Base-by-base conservation (phyloP, 1,284 basidiomycete species). In the Puccinia novopanici region DNA sequence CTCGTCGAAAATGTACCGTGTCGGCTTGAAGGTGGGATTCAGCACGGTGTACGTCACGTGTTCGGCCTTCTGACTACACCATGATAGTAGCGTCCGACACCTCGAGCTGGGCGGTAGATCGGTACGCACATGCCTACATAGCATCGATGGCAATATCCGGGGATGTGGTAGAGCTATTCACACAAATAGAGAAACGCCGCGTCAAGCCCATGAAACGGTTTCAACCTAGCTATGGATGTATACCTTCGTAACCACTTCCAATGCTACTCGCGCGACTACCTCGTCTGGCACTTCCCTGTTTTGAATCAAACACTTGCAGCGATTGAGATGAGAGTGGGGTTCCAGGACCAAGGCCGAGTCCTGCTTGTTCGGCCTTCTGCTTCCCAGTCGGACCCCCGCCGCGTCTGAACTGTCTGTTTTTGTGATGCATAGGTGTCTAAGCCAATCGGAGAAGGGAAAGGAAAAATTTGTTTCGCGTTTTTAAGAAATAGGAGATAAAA, bases 241-340 rank as follows among this genome's bases (percentile, higher is more conserved):
- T 17, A 68, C 75, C 75, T 67, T 76, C 75, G 50, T 76, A 61
- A 27, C 75, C 75, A 65, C 63, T 76, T 22, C 75, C 75, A n/a
- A 76, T 76, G 42, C 75, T 76, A 50, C 75, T 76, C 27, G 75
- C 75, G 30, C 75, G 57, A 67, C 75, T 67, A 22, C 75, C 75
- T 6, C 75, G n/a, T 40, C 75, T 63, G 50, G 10, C 61, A 22
- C 45, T 65, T 67, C 61, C 48, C 10, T 34, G 55, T 9, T 30
- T 37, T 4, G 72, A 59, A 42, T 74, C 72, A 27, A 74, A 45
- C 3, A 34, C 40, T n/a, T 74, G 50, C 19, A 57, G 34, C 30
- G 54, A 59, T 65, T 50, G 42, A 34, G 55, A 48, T 63, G 42
- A 59, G 73, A 61, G 73, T 30, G 73, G 65, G 40, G 65, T 68